phyloP scores from a whole-genome alignment of 2,329 filamentous ascomycete species.

The Hypoxylon sp. region DNA sequence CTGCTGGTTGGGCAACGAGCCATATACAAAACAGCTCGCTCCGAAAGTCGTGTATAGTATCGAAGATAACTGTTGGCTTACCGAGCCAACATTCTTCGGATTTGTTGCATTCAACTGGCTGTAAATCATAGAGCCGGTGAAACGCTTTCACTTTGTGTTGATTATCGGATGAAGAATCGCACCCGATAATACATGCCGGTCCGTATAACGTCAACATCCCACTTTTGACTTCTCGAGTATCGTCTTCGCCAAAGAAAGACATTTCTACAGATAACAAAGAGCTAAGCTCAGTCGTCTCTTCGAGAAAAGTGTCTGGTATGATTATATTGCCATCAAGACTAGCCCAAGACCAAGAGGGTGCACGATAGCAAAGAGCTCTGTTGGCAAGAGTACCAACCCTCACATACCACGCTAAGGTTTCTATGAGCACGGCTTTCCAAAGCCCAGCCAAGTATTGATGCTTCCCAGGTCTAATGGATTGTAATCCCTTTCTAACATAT shows the following conservation, averaged over 20 bases:
- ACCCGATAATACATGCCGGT: slow-evolving; percentile 3
- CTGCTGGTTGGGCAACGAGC: slow-evolving; percentile 13
- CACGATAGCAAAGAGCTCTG: background rate
- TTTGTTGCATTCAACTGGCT: background rate
- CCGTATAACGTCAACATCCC: slow-evolving; percentile 2
- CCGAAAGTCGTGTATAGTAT: slow-evolving; percentile 6
- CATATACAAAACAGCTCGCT: slow-evolving; percentile 10
- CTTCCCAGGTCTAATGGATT: background rate
- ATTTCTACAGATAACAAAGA: background rate
- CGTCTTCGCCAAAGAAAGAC: slow-evolving; percentile 6
- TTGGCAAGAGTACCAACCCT: slow-evolving; percentile 5
- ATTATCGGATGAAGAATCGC: background rate
- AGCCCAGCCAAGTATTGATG: slow-evolving; percentile 23
- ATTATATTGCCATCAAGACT: slow-evolving; percentile 18
- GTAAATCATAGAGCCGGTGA: background rate
- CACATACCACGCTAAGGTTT: slow-evolving; percentile 25
- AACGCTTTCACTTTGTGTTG: slow-evolving; percentile 9
- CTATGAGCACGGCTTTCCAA: slow-evolving; percentile 19
- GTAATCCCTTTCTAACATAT: slow-evolving; percentile 10
- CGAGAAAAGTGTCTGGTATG: slow-evolving; percentile 6
- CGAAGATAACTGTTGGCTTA: slow-evolving; percentile 17
- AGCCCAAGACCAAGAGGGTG: slow-evolving; percentile 26
- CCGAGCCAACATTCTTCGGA: background rate
- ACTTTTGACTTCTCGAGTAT: slow-evolving; percentile 13
- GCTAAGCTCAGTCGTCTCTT: slow-evolving; percentile 15